Percentiles rank a stretch among this genome's conserved stretches.
Evolutionary conservation across 78 protist species (phyloP).

Genomic region (Emiliania huxleyi): DNA sequence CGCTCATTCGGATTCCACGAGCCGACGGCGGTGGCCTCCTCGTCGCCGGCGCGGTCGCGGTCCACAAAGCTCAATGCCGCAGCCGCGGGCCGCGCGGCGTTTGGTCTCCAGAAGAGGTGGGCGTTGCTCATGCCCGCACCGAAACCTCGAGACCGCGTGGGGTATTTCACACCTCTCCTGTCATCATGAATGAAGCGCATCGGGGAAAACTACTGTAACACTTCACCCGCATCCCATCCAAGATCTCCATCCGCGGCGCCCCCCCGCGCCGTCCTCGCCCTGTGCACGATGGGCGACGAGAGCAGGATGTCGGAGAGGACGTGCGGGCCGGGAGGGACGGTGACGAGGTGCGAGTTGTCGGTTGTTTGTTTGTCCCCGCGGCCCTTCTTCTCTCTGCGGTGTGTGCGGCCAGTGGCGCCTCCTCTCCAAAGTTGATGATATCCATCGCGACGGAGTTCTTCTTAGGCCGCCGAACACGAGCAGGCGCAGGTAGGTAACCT

Average conservation of each 20-base stretch:
- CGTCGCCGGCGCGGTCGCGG: constrained; percentile 4
- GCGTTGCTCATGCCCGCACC: not conserved
- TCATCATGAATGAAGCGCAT: no score
- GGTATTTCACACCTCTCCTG: no score
- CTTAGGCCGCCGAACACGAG: no score
- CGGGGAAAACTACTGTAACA: no score
- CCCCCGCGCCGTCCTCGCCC: not conserved
- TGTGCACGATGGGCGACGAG: constrained; percentile 61
- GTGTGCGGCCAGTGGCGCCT: constrained; percentile 71
- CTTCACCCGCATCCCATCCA: no score
- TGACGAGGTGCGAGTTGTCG: constrained; percentile 80
- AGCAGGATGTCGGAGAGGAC: constrained; percentile 76
- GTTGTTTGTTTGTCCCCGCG: no score
- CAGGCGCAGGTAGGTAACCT: no score
- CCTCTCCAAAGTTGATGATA: constrained; percentile 87
- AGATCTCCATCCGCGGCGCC: no score
- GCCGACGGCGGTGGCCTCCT: not conserved
- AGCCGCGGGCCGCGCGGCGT: not conserved
- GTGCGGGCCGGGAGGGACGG: constrained; percentile 86
- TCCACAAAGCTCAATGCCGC: not conserved
- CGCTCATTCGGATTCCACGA: not conserved
- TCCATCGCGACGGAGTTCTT: constrained; percentile 87
- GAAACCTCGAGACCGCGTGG: no score
- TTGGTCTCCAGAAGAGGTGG: constrained; percentile 36
- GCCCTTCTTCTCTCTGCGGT: no score